These are phyloP conservation scores for Globisporangium nagaii DNA, from an alignment of 352 stramenopile species.

Conservation along the genomic window DNA sequence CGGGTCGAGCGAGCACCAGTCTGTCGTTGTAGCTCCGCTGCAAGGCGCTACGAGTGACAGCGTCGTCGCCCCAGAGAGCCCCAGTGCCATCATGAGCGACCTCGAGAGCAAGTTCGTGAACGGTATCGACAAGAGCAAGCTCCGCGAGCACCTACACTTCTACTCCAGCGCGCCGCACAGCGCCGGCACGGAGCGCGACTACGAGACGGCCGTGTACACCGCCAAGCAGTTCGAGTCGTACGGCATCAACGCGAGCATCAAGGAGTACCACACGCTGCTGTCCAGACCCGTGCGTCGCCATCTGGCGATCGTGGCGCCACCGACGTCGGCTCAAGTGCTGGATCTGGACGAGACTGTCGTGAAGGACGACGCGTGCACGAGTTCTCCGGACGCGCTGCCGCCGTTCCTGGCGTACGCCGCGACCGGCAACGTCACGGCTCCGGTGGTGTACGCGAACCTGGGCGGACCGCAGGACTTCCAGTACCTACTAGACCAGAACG, in stretches of 20 bases:
- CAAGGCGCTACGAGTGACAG: neutral
- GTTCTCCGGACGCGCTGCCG: constrained; percentile 42
- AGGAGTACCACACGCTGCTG: constrained; percentile 66
- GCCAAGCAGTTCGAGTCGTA: constrained; percentile 46
- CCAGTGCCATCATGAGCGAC: neutral
- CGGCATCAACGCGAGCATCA: constrained; percentile 60
- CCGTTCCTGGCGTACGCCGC: constrained; percentile 83
- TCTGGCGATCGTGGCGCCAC: constrained; percentile 42
- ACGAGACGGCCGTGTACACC: constrained; percentile 55
- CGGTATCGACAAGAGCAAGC: neutral
- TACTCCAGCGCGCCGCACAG: constrained; percentile 29
- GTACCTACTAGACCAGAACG: constrained; percentile 52
- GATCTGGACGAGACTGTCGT: constrained; percentile 61
- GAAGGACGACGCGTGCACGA: constrained; percentile 60
- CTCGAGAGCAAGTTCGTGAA: constrained; percentile 4
- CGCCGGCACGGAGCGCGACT: constrained; percentile 42
- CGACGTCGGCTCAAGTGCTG: constrained; percentile 18
- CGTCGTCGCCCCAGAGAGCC: neutral
- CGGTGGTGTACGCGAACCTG: constrained; percentile 88
- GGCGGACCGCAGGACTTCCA: constrained; percentile 78
- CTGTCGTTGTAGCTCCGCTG: neutral
- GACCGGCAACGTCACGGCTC: constrained; percentile 60
- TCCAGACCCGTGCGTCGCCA: constrained; percentile 46
- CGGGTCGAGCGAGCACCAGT: neutral
- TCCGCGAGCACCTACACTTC: constrained; percentile 9